phyloP scores from a whole-genome alignment of 768 basidiomycete genomes.

The Punctularia strigosozonata region DNA sequence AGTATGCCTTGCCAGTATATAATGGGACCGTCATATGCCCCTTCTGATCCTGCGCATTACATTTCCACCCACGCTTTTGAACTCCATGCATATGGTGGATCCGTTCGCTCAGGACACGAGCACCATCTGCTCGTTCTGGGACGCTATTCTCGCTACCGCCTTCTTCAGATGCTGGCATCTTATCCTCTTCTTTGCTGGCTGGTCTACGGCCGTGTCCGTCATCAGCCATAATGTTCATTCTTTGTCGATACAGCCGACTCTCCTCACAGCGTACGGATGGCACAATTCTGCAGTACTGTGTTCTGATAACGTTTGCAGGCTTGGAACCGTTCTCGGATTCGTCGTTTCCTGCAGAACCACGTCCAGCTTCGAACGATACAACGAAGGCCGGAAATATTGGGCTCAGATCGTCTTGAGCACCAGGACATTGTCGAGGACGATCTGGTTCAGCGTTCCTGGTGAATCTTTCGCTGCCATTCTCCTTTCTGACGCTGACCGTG shows the following conservation, averaged over 20 bases:
- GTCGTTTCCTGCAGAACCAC: constrained; percentile 63
- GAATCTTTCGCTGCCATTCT: constrained; percentile 10
- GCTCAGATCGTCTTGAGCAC: constrained; percentile 47
- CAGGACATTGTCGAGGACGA: constrained; percentile 45
- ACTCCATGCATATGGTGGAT: too few relatives aligned
- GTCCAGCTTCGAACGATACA: constrained; percentile 63
- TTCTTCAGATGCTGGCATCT: constrained; percentile 55
- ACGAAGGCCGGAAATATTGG: constrained; percentile 61
- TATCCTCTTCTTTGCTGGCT: constrained; percentile 51
- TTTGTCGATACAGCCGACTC: constrained; percentile 34
- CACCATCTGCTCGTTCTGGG: constrained; percentile 11
- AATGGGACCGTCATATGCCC: too few relatives aligned
- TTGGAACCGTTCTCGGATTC: constrained; percentile 63
- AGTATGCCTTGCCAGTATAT: too few relatives aligned
- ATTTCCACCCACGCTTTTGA: too few relatives aligned
- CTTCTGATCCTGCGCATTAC: too few relatives aligned
- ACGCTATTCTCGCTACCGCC: constrained; percentile 25
- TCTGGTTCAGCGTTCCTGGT: constrained; percentile 63
- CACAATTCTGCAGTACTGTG: too few relatives aligned
- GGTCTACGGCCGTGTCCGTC: constrained; percentile 44
- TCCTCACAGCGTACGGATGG: constrained; percentile 55
- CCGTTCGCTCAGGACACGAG: too few relatives aligned
- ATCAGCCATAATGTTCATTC: constrained; percentile 35
- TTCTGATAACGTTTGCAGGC: too few relatives aligned
- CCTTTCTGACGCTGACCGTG: constrained; percentile 14